These are phyloP conservation scores for Datisca glomerata DNA, from an alignment of 306 rosid genomes.

Conservation along the genomic window DNA sequence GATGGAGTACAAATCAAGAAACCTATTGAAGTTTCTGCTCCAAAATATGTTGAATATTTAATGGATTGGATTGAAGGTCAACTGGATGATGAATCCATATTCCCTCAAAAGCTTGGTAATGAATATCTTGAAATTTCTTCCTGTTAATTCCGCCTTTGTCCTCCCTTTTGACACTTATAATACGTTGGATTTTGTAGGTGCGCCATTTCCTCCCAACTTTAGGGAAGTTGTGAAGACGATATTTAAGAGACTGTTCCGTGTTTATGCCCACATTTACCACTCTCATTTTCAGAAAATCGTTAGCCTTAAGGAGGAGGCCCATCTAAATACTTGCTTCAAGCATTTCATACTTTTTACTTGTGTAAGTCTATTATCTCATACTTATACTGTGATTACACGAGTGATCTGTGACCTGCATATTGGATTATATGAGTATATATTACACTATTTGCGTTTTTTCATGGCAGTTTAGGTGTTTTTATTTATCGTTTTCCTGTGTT, in stretches of 20 bases:
- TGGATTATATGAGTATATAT: too few species aligned
- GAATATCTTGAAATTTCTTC: background rate
- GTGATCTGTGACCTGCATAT: too few species aligned
- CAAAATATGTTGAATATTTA: constrained; percentile 94
- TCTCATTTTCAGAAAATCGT: constrained; percentile 99
- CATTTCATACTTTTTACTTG: constrained; percentile 97
- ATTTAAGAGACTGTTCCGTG: constrained; percentile 91
- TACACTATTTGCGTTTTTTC: too few species aligned
- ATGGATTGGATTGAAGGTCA: constrained; percentile 99
- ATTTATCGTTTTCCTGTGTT: too few species aligned
- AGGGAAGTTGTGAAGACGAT: constrained; percentile 97
- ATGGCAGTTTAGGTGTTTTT: too few species aligned
- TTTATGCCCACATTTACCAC: constrained; percentile 96
- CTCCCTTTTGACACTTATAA: constrained; percentile 7
- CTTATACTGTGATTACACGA: background rate
- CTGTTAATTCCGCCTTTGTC: background rate
- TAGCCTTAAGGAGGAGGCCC: constrained; percentile 99
- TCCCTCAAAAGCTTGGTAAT: constrained; percentile 97
- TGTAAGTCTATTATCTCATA: constrained; percentile 40
- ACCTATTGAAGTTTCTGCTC: constrained; percentile 98
- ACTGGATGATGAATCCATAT: constrained; percentile 96
- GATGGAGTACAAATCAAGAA: constrained; percentile 96
- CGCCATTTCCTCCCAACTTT: constrained; percentile 89
- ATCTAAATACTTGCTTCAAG: constrained; percentile 98
- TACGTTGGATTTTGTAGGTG: constrained; percentile 34